Percentiles rank a stretch among this genome's conserved stretches.
Conservation (phyloP, 257 asterid species). For the Solanum rostratum region DNA sequence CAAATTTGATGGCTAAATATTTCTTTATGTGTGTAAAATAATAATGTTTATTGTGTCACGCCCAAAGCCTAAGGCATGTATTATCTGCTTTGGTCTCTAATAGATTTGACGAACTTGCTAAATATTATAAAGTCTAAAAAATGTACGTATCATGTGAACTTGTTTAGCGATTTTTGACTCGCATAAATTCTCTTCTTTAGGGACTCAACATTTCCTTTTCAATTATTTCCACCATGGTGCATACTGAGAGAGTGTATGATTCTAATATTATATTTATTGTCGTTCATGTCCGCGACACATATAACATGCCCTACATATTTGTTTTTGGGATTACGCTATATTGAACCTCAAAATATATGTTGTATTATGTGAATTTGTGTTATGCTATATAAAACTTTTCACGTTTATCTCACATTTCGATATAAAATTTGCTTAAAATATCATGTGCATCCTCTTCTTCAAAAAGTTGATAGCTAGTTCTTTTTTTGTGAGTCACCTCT, state of each 20-base stretch:
- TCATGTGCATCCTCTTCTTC: too few species aligned
- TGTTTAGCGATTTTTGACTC: too few species aligned
- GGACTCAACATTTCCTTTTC: not conserved
- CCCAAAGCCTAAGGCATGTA: not conserved
- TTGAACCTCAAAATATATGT: not conserved
- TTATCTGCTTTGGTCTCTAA: not conserved
- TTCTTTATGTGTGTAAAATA: not conserved
- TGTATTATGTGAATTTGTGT: not conserved
- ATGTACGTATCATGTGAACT: not conserved
- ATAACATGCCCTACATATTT: not conserved
- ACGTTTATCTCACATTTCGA: not conserved
- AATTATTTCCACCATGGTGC: not conserved
- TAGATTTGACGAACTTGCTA: not conserved
- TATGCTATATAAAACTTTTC: not conserved
- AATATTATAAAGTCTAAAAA: not conserved
- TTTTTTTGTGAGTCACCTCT: too few species aligned
- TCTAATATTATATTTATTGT: not conserved
- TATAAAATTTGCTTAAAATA: not conserved
- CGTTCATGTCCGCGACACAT: not conserved
- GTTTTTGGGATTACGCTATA: not conserved
- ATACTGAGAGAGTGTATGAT: not conserved
- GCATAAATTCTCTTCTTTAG: not conserved
- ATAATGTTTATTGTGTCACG: not conserved
- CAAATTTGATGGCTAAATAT: not conserved
- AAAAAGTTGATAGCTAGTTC: too few species aligned